A percentile compares a stretch with the other conserved stretches of the same genome.
Conservation (phyloP, 1,139 yeast species). For the Hyphopichia wangnamkhiaoensis region DNA sequence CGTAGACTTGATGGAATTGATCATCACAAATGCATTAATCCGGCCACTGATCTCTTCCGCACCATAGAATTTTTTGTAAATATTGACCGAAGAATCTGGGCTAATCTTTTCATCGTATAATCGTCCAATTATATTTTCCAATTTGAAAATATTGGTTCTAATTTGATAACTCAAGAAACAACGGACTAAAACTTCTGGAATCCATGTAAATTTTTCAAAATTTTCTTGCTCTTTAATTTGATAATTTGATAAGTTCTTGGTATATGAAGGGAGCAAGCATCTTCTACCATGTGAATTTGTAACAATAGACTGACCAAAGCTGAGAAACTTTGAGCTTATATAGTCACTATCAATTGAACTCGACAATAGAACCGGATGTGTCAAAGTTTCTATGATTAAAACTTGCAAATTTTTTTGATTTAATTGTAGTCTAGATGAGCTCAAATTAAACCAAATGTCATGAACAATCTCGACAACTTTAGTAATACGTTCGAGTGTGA, state of each 20-base stretch:
- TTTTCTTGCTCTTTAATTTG: constrained; percentile 29
- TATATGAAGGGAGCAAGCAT: constrained; percentile 62
- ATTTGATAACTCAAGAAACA: constrained; percentile 55
- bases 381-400: constrained; percentile 49
- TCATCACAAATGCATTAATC: constrained; percentile 48
- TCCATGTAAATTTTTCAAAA: constrained; percentile 52
- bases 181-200: constrained; percentile 51
- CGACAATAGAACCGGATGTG: constrained; percentile 20
- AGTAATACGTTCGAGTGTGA: constrained; percentile 6
- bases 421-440: constrained; percentile 63
- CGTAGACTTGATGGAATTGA: constrained; percentile 33
- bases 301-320: constrained; percentile 47
- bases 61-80: constrained; percentile 60
- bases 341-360: constrained; percentile 21
- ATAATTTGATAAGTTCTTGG: constrained; percentile 41
- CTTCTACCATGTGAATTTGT: constrained; percentile 63
- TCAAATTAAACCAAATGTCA: constrained; percentile 58
- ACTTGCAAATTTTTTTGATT: constrained; percentile 67
- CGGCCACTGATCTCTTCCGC: constrained; percentile 58
- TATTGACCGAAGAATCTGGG: constrained; percentile 18
- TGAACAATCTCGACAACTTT: constrained; percentile 32
- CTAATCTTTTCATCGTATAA: constrained; percentile 44
- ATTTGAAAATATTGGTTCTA: constrained; percentile 54
- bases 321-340: constrained; percentile 27
- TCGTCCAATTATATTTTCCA: constrained; percentile 59